Percentiles rank a stretch among this genome's conserved stretches.
These are phyloP conservation scores for Metschnikowia cubensis DNA, from an alignment of 805 yeast genomes.

Conservation along the genomic window DNA sequence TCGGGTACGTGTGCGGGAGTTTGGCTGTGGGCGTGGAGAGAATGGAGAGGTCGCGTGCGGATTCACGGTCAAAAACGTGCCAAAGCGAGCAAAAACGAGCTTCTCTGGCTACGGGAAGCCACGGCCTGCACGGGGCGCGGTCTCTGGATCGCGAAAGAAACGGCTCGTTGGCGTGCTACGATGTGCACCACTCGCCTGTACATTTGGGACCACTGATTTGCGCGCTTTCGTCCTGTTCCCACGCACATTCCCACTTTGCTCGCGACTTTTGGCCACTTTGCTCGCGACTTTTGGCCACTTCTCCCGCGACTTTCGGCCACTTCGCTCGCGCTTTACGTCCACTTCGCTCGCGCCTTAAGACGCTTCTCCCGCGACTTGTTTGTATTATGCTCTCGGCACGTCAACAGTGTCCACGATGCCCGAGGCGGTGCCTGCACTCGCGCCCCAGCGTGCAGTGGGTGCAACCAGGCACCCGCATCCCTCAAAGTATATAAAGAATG, in stretches of 20 bases:
- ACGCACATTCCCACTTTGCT: background rate
- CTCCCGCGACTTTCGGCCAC: background rate
- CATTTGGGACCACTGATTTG: background rate
- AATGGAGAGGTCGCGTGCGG: background rate
- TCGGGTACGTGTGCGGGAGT: no score
- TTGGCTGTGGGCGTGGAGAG: no score
- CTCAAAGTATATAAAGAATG: slow-evolving; percentile 8
- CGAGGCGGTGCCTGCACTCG: background rate
- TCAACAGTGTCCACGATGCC: background rate
- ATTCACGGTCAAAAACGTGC: background rate
- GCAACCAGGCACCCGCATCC: slow-evolving; percentile 10
- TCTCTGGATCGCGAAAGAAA: background rate
- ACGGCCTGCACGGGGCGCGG: background rate
- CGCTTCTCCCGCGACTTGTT: background rate
- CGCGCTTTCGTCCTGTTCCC: background rate
- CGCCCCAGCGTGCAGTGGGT: slow-evolving; percentile 7
- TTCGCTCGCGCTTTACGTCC: background rate
- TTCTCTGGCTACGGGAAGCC: background rate
- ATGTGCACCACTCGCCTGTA: background rate
- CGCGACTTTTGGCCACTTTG: background rate
- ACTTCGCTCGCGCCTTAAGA: background rate
- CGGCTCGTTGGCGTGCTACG: slow-evolving; percentile 6
- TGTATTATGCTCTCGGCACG: slow-evolving; percentile 3
- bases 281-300: background rate
- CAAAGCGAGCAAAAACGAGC: background rate